These are phyloP conservation scores for Microdochium trichocladiopsis DNA, from an alignment of 2,329 filamentous ascomycete species.

Conservation along the genomic window DNA sequence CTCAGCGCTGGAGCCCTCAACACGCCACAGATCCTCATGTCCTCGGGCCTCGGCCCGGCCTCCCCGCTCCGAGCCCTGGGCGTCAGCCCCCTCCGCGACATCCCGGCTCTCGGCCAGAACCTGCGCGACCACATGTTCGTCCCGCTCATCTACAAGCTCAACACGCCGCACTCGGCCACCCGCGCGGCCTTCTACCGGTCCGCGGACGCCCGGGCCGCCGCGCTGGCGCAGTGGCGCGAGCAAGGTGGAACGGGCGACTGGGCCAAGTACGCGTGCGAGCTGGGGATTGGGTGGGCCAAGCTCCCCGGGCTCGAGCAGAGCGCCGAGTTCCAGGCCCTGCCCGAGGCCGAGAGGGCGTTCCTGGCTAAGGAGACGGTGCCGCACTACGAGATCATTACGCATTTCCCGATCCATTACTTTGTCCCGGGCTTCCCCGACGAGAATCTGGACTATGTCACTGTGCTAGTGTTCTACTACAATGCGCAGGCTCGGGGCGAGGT, in stretches of 20 bases:
- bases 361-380: constrained; percentile 44
- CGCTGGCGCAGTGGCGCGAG: constrained; percentile 37
- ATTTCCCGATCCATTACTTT: constrained; percentile 35
- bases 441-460: constrained; percentile 31
- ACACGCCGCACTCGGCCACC: constrained; percentile 20
- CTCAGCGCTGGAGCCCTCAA: constrained; percentile 20
- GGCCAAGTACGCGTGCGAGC: constrained; percentile 28
- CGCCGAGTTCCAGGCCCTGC: constrained; percentile 42
- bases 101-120: constrained; percentile 18
- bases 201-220: constrained; percentile 30
- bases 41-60: constrained; percentile 23
- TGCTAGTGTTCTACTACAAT: constrained; percentile 44
- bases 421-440: constrained; percentile 27
- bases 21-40: constrained; percentile 24
- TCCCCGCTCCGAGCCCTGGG: constrained; percentile 18
- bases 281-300: constrained; percentile 36
- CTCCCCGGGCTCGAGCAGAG: constrained; percentile 28
- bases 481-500: constrained; percentile 44
- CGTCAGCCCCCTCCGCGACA: no score
- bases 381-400: constrained; percentile 26
- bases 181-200: constrained; percentile 37
- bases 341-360: constrained; percentile 31
- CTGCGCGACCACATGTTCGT: constrained; percentile 24
- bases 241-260: constrained; percentile 31
- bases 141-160: constrained; percentile 25